These are phyloP conservation scores for Geotrichum histeridarum DNA, from an alignment of 1,139 yeast species.

Conservation along the genomic window DNA sequence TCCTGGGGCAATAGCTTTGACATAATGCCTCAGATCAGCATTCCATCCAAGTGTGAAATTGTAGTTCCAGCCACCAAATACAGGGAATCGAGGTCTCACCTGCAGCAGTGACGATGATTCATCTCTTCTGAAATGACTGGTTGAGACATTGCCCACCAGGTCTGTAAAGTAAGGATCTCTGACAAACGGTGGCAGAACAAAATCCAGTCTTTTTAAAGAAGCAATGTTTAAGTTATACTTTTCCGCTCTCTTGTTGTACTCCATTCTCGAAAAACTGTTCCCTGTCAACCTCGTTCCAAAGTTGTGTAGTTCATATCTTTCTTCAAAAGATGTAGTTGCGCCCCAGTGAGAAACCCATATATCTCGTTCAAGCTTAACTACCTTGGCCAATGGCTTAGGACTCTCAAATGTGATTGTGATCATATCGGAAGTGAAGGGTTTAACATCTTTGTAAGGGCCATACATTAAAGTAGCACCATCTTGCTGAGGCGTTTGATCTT, in stretches of 20 bases:
- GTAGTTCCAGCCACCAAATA: slow-evolving; percentile 94
- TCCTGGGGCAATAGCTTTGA: slow-evolving; percentile 42
- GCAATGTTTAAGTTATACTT: slow-evolving; percentile 34
- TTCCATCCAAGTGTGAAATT: slow-evolving; percentile 95
- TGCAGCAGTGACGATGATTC: slow-evolving; percentile 42
- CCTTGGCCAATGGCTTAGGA: slow-evolving; percentile 61
- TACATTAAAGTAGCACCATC: slow-evolving; percentile 42
- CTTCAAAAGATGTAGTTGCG: slow-evolving; percentile 61
- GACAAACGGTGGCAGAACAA: slow-evolving; percentile 51
- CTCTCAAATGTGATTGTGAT: slow-evolving; percentile 60
- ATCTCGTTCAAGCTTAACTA: slow-evolving; percentile 60
- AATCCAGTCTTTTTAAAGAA: slow-evolving; percentile 40
- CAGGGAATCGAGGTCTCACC: slow-evolving; percentile 81
- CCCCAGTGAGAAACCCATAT: slow-evolving; percentile 84
- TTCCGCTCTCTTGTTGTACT: slow-evolving; percentile 52
- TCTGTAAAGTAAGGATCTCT: slow-evolving; percentile 75
- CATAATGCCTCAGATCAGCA: slow-evolving; percentile 50
- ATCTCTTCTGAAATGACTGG: slow-evolving; percentile 50
- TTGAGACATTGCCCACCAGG: slow-evolving; percentile 90
- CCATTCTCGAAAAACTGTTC: slow-evolving; percentile 64
- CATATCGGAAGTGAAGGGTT: slow-evolving; percentile 47
- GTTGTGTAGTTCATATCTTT: slow-evolving; percentile 76
- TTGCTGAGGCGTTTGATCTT: slow-evolving; percentile 15
- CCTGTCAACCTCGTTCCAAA: slow-evolving; percentile 59
- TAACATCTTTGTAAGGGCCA: slow-evolving; percentile 51